phyloP scores from a whole-genome alignment of 2,329 filamentous ascomycete genomes.

The Ceratocystis ficicola region DNA sequence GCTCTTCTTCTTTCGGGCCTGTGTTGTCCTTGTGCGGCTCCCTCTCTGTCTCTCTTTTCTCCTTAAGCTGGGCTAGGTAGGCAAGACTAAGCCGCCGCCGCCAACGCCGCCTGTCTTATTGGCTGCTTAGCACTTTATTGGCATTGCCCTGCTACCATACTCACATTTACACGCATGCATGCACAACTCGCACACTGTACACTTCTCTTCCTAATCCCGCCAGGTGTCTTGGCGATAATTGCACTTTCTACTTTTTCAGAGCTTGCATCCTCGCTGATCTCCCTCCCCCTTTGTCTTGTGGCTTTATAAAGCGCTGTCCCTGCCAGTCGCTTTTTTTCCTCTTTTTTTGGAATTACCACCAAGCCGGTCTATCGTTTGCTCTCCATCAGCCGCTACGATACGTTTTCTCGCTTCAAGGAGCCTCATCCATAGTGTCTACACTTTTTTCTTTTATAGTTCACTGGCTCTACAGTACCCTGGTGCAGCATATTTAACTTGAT shows the following conservation, averaged over 20 bases:
- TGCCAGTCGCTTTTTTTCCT: background rate
- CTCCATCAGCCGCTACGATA: background rate
- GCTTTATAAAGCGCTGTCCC: background rate
- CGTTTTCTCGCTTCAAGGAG: background rate
- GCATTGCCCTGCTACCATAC: background rate
- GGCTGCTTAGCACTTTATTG: background rate
- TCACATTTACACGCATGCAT: background rate
- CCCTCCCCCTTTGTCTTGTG: background rate
- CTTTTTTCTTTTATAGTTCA: background rate
- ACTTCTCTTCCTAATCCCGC: background rate
- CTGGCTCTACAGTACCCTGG: background rate
- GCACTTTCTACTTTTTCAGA: background rate
- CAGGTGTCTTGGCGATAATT: background rate
- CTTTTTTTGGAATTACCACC: no score
- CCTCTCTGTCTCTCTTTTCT: background rate
- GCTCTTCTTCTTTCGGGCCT: conserved; percentile 6
- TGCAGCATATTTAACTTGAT: background rate
- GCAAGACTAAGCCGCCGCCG: background rate
- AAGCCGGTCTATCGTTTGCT: background rate
- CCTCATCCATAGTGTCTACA: background rate
- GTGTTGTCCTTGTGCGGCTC: background rate
- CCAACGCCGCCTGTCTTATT: background rate
- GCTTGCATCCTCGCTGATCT: background rate
- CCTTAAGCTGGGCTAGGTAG: no score
- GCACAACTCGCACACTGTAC: background rate